Evolutionary conservation across 768 basidiomycete species (phyloP), one percentile per base, ranked within the genome.

Genomic region (Arthromyces matolae): DNA sequence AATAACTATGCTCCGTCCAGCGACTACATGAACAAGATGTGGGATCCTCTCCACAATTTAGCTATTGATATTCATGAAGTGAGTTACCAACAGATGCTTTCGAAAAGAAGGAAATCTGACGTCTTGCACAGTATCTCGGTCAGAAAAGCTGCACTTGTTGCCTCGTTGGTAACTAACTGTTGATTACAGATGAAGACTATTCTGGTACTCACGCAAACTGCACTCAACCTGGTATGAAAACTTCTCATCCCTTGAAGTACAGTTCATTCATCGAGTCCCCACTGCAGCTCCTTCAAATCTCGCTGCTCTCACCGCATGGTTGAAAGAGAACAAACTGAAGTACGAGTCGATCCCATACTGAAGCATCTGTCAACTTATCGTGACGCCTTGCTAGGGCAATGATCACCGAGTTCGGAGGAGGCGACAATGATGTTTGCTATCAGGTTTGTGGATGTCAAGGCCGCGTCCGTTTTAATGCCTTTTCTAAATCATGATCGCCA

Each of bases 41-140:
- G 59, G 3, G 74, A 76, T 54, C 72, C 74, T 7, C 29, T 70
- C 8, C 49, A 61, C 14, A 76, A 76, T 46, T 65, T 65, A 1
- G 74, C 72, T n/a, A 72, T 76, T 45, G 73, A 76, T 55, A 56
- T 75, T 16, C 74, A 76, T 49, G 74, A 76, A 62, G 69, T 70
- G 34, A 9, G 60, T 54, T 10, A 23, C 10, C 45, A 19, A 8
- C 16, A 38, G 10, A 32, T 25, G 16, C 33, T 25, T 0, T 34
- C 10, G 3, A 28, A 20, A 19, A 18, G 6, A 5, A 14, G 4
- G 19, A 1, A 13, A 19, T 27, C 18, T 13, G 3, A n/a, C 6
- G 5, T 22, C 25, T 8, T 35, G 10, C 3, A 5, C 18, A 45
- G 41, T 29, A 44, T 12, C 40, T 49, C 29, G 49, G 56, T 54